Evolutionary conservation across 139 green algal species (phyloP), one percentile per base, ranked within the genome.

Genomic region (Micractinium conductrix): DNA sequence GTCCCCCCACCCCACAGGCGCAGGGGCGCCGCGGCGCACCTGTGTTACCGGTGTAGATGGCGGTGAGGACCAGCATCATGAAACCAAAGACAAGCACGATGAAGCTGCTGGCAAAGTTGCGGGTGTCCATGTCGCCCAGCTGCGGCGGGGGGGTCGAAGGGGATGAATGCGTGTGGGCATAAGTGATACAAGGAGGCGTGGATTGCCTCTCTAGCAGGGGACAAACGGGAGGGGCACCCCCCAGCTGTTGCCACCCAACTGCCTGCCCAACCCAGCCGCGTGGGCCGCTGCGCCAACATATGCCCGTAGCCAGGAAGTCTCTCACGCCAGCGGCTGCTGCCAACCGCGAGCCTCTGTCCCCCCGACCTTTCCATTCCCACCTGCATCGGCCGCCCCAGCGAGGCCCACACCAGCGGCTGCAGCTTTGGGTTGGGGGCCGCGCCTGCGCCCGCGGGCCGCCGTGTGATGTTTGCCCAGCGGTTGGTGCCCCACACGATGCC

Each of bases 11-110:
- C 45, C 21, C 14, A 1, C 50, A 50, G 48, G 68, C 50, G 4
- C 21, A 9, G 33, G 17, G 35, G 22, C 42, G 2, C 17, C 6
- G 40, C 8, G 43, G 5, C 60, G 40, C 30, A 43, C 62, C 43
- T 44, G 79, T 84, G 63, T 75, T 84, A 12, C 40, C 79, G 2
- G 79, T 84, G 42, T 68, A 76, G 10, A 84, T 35, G 37, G 79
- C 30, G 2, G 73, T 44, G 1, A 84, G 12, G 7, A 84, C 53
- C 8, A 84, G 63, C 43, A 84, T 62, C 62, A 75, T 84, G 43
- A 84, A 84, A 2, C 42, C 28, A 37, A 68, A 84, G n/a, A 84
- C 30, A 2, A 67, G 19, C 8, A 84, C 44, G 63, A 84, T 74
- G n/a, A 84, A 68, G 63, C 73, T 62, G 0, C 63, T 30, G 0